These are phyloP conservation scores for Blepharisma japonicum DNA, from an alignment of 73 alveolate genomes.

Conservation along the genomic window DNA sequence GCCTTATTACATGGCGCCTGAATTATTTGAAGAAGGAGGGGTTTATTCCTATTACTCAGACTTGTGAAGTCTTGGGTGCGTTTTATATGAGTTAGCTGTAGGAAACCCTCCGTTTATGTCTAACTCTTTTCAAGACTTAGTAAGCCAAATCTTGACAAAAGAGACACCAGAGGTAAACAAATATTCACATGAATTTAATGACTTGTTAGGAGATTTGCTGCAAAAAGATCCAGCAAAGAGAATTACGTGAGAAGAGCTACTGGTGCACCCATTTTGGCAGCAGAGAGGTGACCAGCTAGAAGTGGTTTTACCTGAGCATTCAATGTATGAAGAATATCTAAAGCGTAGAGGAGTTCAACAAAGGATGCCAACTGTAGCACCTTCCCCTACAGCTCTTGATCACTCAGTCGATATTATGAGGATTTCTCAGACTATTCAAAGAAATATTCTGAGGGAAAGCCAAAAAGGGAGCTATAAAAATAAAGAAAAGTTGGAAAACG, in stretches of 20 bases:
- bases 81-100: slow-evolving; percentile 84
- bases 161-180: slow-evolving; percentile 66
- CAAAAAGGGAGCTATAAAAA: background rate
- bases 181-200: slow-evolving; percentile 75
- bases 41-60: slow-evolving; percentile 75
- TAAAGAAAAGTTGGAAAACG: background rate
- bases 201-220: slow-evolving; percentile 70
- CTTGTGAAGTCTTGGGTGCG: slow-evolving; percentile 91
- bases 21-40: slow-evolving; percentile 75
- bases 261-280: slow-evolving; percentile 83
- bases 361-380: background rate
- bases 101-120: slow-evolving; percentile 95
- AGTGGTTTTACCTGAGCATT: slow-evolving; percentile 61
- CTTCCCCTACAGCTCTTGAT: background rate
- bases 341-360: slow-evolving; percentile 19
- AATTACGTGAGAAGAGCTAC: slow-evolving; percentile 90
- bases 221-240: slow-evolving; percentile 93
- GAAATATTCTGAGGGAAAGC: slow-evolving; percentile 18
- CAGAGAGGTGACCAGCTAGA: slow-evolving; percentile 37
- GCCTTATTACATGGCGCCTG: slow-evolving; percentile 96
- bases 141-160: slow-evolving; percentile 64
- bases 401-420: background rate
- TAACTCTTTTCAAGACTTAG: slow-evolving; percentile 77
- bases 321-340: slow-evolving; percentile 59
- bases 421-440: background rate